Percentiles rank a stretch among this genome's conserved stretches.
Evolutionary conservation across 2,329 filamentous ascomycete species (phyloP).

Genomic region (Aspergillus fumigatiaffinis): DNA sequence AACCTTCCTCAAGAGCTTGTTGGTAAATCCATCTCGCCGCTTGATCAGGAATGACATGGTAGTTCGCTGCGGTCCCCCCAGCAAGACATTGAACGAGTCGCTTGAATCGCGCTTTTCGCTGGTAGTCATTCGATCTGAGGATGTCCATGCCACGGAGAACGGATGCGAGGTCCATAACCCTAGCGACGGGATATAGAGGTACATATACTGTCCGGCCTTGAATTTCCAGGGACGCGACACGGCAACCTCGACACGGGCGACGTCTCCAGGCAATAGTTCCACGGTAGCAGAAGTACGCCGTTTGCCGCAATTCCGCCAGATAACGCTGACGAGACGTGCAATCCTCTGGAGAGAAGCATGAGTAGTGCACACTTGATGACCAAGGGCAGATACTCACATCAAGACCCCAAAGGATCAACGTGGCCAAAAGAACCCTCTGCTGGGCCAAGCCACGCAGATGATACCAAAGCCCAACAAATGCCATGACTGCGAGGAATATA

Average conservation of each 20-base stretch:
- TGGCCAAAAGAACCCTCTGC: constrained; percentile 28
- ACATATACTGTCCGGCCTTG: constrained; percentile 50
- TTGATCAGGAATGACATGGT: constrained; percentile 34
- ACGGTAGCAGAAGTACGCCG: constrained; percentile 49
- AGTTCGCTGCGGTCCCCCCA: constrained; percentile 22
- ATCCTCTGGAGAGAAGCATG: constrained; percentile 30
- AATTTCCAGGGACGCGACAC: constrained; percentile 30
- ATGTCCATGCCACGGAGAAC: constrained; percentile 41
- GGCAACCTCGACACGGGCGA: constrained; percentile 44
- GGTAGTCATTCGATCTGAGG: constrained; percentile 12
- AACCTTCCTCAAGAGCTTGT: constrained; percentile 26
- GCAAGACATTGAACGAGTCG: constrained; percentile 26
- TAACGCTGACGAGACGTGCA: constrained; percentile 44
- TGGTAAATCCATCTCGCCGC: constrained; percentile 31
- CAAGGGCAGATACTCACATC: constrained; percentile 26
- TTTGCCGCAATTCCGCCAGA: constrained; percentile 50
- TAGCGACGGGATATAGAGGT: constrained; percentile 52
- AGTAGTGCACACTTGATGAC: constrained; percentile 15
- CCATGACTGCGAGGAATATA: constrained; percentile 36
- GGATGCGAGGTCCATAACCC: constrained; percentile 42
- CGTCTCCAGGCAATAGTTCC: constrained; percentile 54
- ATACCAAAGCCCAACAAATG: constrained; percentile 38
- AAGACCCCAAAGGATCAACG: constrained; percentile 31
- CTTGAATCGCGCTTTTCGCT: constrained; percentile 27
- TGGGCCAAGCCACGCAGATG: constrained; percentile 28